Evolutionary conservation across 2,329 filamentous ascomycete genomes (phyloP).

Genomic region (Arthroderma sp.): DNA sequence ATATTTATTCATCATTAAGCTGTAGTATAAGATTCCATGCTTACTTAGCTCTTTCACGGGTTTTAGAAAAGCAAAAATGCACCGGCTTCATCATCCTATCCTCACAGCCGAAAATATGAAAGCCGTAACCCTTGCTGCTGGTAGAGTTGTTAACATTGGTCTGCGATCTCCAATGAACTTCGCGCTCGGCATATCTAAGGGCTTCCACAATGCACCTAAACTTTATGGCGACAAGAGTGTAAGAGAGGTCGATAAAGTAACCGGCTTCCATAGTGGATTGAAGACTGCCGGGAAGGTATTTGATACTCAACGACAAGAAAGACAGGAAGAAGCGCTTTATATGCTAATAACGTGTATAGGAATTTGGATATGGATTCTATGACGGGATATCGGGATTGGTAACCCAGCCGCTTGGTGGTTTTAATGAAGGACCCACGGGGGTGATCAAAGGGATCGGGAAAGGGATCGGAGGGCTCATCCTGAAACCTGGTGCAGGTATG

Average conservation of each 20-base stretch:
- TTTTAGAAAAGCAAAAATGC: no score
- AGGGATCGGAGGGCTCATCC: conserved; percentile 64
- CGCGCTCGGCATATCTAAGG: conserved; percentile 65
- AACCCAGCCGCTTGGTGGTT: conserved; percentile 61
- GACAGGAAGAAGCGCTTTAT: background rate
- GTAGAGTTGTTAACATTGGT: conserved; percentile 60
- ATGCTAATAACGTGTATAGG: conserved; percentile 24
- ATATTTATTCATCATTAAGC: background rate
- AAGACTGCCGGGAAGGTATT: conserved; percentile 57
- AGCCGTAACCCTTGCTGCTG: conserved; percentile 53
- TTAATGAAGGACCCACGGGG: conserved; percentile 52
- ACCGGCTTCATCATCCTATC: background rate
- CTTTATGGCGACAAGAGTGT: conserved; percentile 78
- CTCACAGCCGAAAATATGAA: conserved; percentile 31
- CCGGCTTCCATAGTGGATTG: conserved; percentile 60
- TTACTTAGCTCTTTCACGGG: no score
- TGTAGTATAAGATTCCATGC: no score
- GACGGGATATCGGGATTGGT: conserved; percentile 71
- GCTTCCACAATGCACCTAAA: conserved; percentile 76
- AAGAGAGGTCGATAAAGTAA: conserved; percentile 64
- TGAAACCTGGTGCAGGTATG: conserved; percentile 69
- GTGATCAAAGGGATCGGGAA: conserved; percentile 69
- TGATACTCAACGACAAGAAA: background rate
- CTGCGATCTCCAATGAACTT: conserved; percentile 76
- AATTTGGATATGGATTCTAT: conserved; percentile 63